Base-by-base conservation (phyloP, 2,329 filamentous ascomycete species). In the Nothopassalora personata region DNA sequence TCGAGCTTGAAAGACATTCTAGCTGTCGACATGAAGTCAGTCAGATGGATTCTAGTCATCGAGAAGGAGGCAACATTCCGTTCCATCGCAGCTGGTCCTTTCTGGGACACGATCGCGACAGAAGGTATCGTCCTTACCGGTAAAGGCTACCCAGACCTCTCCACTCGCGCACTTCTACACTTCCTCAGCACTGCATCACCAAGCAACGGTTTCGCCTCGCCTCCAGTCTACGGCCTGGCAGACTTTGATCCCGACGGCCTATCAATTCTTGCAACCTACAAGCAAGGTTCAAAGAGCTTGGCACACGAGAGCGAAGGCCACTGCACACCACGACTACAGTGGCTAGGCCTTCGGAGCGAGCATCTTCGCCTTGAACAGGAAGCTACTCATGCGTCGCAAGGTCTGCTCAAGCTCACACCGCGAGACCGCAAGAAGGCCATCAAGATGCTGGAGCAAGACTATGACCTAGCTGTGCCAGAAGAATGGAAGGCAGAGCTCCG, bases 41-140 rank as follows among this genome's bases (percentile, higher is more conserved):
- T 81, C 1, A 76, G 76, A 56, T 91, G 87, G 88, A 76, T 92
- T 47, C 74, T 93, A 0, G 81, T 93, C 0, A 81, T 93, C 54
- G 90, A 94, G 70, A 93, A 94, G 74, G 90, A 94, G 77, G 89
- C 89, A n/a, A 88, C 86, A 0, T 93, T 91, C 67, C 83, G 86
- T 6, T 86, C 86, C 0, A 75, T 93, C 18, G 79, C 83, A 1
- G 79, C 80, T 5, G 81, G 81, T 0, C 67, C 72, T 4, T 87
- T 85, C 63, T 86, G 83, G 80, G 69, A 74, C 11, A 72, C 76
- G 0, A 30, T 74, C 1, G 76, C 77, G 1, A 81, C 82, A 0
- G 75, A 78, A n/a, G 87, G 88, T 0, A 74, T 90, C n/a, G 70
- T 90, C 0, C 67, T 92, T 23, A 92, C 89, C 3, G 90, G 85